phyloP scores from a whole-genome alignment of 352 stramenopile species.

The Phytopythium oedochilum region DNA sequence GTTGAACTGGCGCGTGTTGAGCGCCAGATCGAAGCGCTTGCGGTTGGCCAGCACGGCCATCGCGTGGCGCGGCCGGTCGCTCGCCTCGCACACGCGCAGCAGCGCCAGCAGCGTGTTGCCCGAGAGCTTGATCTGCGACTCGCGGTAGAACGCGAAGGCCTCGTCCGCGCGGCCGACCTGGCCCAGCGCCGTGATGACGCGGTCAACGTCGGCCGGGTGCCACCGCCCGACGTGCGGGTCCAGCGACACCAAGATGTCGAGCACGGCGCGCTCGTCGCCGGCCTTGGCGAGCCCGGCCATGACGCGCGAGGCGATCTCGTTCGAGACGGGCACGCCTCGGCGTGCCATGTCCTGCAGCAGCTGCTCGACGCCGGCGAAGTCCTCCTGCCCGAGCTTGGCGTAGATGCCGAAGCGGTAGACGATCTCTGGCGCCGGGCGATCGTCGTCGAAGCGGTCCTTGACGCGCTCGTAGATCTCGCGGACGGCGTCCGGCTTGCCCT shows the following conservation, averaged over 20 bases:
- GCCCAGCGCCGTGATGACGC: conserved; percentile 45
- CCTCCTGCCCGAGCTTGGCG: conserved; percentile 27
- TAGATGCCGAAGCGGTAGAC: conserved; percentile 56
- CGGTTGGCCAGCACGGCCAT: conserved; percentile 47
- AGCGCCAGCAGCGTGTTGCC: conserved; percentile 39
- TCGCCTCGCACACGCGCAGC: conserved; percentile 35
- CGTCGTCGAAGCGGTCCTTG: conserved; percentile 18
- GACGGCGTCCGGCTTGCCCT: conserved; percentile 16
- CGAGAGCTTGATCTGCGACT: conserved; percentile 36
- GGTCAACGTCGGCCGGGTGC: conserved; percentile 43
- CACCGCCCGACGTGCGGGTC: conserved; percentile 25
- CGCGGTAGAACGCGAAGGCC: conserved; percentile 61
- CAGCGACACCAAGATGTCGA: conserved; percentile 25
- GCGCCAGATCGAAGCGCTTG: conserved; percentile 38
- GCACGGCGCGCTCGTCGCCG: conserved; percentile 24
- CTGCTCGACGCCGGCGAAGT: conserved; percentile 21
- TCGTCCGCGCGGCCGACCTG: conserved; percentile 24
- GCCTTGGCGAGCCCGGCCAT: conserved; percentile 35
- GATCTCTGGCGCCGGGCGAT: conserved; percentile 42
- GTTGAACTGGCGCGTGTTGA: conserved; percentile 37
- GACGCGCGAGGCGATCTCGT: conserved; percentile 38
- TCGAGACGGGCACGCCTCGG: conserved; percentile 19
- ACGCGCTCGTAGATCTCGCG: conserved; percentile 25
- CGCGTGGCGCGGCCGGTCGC: conserved; percentile 36
- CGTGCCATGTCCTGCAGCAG: conserved; percentile 35